Percentiles rank a stretch among this genome's conserved stretches.
Conservation (phyloP, 768 basidiomycete genomes). For the Dentipellis sp. region DNA sequence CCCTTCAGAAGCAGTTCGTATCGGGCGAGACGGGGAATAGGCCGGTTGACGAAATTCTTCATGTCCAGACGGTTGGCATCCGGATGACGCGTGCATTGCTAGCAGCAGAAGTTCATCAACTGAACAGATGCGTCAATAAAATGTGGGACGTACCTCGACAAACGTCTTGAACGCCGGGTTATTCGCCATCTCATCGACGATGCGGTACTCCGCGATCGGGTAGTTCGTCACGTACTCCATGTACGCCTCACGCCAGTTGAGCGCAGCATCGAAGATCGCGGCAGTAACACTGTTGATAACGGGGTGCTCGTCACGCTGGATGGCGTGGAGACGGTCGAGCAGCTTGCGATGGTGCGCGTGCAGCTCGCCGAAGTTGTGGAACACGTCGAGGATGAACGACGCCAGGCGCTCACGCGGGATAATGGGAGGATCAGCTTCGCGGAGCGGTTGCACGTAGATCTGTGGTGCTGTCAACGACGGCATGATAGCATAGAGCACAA, state of each 20-base stretch:
- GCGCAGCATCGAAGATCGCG: constrained; percentile 76
- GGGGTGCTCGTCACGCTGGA: constrained; percentile 85
- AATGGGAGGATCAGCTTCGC: constrained; percentile 65
- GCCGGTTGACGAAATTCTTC: constrained; percentile 88
- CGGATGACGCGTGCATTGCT: constrained; percentile 52
- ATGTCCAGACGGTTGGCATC: constrained; percentile 81
- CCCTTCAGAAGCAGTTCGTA: constrained; percentile 80
- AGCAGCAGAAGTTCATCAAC: neutral
- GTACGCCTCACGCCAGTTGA: constrained; percentile 90
- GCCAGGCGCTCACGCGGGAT: constrained; percentile 63
- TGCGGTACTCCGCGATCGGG: constrained; percentile 81
- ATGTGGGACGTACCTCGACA: constrained; percentile 53
- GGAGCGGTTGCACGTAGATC: constrained; percentile 79
- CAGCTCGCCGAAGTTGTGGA: constrained; percentile 79
- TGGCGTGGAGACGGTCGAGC: constrained; percentile 72
- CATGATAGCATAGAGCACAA: neutral
- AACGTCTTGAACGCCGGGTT: constrained; percentile 77
- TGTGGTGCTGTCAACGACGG: constrained; percentile 20
- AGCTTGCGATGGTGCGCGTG: constrained; percentile 66
- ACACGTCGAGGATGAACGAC: constrained; percentile 77
- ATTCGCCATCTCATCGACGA: constrained; percentile 80
- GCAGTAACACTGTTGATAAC: constrained; percentile 73
- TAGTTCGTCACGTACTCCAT: constrained; percentile 91
- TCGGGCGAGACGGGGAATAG: constrained; percentile 82
- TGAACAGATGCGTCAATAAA: neutral